Base-by-base conservation (phyloP, 768 basidiomycete genomes). In the Leccinum longicurvipes region DNA sequence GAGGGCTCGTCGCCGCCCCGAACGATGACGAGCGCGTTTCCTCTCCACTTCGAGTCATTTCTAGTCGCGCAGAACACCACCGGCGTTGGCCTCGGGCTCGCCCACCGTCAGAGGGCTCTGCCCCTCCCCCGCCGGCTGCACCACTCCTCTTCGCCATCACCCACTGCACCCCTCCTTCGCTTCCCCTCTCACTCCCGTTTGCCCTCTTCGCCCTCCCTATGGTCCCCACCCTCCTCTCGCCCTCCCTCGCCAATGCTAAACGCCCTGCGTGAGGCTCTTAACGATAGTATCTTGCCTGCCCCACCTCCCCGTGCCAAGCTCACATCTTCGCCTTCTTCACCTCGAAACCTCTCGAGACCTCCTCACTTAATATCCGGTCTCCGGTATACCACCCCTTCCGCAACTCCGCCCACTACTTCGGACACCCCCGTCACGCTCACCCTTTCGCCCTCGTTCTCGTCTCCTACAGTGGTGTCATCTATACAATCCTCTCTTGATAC, bases 381-480 rank as follows among this genome's bases (percentile, higher is more conserved):
- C 51, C 80, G 85, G 46, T 76, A 80, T 2, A 82, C 87, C 0
- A 77, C 87, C 24, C 86, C 88, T 24, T 85, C 82, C 7, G 74
- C 84, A 6, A 82, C 84, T 1, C 70, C 87, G 14, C 82, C 84
- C 0, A 76, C 12, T 63, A 74, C 65, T 11, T 61, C 59, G 39
- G 60, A 47, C 39, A 57, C 60, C 7, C 47, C 58, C 7, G 50
- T 55, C 54, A 60, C 53, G 14, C 51, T 57, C 31, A 42, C 58
- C 27, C 54, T 58, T 17, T 54, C 56, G 45, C 60, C 53, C 45
- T 65, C 57, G 36, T 68, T 55, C 51, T 66, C 58, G 47, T 52
- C 34, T 32, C 39, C 55, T 59, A 56, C 46, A 65, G 68, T 50
- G 67, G 72, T 50, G 67, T 62, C 59, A 54, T 56, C 56, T 54